phyloP scores from a whole-genome alignment of 768 basidiomycete species.

The Leucosporidium creatinivorum region DNA sequence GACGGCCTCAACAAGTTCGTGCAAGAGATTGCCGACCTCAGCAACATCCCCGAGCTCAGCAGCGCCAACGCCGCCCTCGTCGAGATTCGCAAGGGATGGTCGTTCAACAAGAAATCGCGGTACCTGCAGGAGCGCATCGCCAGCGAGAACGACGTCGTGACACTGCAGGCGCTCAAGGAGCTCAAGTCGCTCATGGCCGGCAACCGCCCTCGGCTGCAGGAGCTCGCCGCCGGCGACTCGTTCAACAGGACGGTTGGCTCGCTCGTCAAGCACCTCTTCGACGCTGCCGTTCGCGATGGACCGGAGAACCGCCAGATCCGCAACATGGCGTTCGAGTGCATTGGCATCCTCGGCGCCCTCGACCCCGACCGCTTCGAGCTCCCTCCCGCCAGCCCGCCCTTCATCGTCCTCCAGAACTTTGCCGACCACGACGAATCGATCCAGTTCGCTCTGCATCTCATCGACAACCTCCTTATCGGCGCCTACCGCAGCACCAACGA shows the following conservation, averaged over 20 bases:
- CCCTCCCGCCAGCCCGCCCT: slow-evolving; percentile 48
- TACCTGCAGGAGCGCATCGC: slow-evolving; percentile 64
- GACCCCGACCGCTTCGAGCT: slow-evolving; percentile 89
- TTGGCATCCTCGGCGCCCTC: slow-evolving; percentile 83
- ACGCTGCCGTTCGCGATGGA: slow-evolving; percentile 67
- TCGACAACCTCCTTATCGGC: slow-evolving; percentile 74
- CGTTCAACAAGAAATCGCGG: slow-evolving; percentile 53
- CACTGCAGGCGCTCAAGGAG: slow-evolving; percentile 65
- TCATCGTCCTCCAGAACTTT: slow-evolving; percentile 74
- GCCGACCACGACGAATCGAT: slow-evolving; percentile 66
- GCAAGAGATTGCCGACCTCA: slow-evolving; percentile 72
- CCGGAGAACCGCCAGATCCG: slow-evolving; percentile 59
- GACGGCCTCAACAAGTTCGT: slow-evolving; percentile 53
- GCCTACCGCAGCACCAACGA: slow-evolving; percentile 92
- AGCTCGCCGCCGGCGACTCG: slow-evolving; percentile 70
- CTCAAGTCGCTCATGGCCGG: slow-evolving; percentile 57
- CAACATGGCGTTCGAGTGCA: slow-evolving; percentile 73
- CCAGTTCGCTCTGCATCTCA: slow-evolving; percentile 74
- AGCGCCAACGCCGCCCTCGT: slow-evolving; percentile 36
- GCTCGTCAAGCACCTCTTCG: slow-evolving; percentile 59
- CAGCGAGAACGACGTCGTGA: slow-evolving; percentile 74
- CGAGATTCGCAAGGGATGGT: slow-evolving; percentile 47
- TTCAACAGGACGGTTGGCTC: slow-evolving; percentile 71
- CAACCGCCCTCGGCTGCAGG: slow-evolving; percentile 48
- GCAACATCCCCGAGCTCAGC: slow-evolving; percentile 54